A percentile compares a stretch with the other conserved stretches of the same genome.
phyloP scores from a whole-genome alignment of 768 basidiomycete genomes.

The Tubosaeta brunneosetosa region DNA sequence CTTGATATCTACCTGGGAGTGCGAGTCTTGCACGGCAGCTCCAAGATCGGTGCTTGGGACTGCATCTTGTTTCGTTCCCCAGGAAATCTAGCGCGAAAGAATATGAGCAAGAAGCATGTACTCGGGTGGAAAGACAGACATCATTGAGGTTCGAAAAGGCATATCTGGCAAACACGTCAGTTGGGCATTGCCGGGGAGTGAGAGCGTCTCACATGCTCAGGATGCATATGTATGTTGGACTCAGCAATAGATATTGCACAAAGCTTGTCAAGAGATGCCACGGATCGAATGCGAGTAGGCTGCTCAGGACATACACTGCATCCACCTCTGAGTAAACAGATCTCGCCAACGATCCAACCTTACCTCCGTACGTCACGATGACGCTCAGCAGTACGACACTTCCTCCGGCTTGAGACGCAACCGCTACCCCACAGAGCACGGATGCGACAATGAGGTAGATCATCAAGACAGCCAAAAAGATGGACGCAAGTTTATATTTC shows the following conservation, averaged over 20 bases:
- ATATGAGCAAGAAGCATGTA: slow-evolving; percentile 9
- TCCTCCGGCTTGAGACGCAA: slow-evolving; percentile 58
- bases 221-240: slow-evolving; percentile 75
- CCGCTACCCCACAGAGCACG: slow-evolving; percentile 72
- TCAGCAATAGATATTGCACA: slow-evolving; percentile 80
- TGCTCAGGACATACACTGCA: slow-evolving; percentile 71
- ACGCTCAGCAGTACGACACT: slow-evolving; percentile 82
- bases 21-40: slow-evolving; percentile 72
- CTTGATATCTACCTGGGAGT: slow-evolving; percentile 84
- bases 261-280: slow-evolving; percentile 96
- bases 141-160: slow-evolving; percentile 86
- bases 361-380: slow-evolving; percentile 78
- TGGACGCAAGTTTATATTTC: slow-evolving; percentile 80
- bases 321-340: not conserved
- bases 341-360: slow-evolving; percentile 15
- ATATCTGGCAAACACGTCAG: slow-evolving; percentile 49
- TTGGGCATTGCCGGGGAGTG: not conserved
- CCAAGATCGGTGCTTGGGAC: slow-evolving; percentile 74
- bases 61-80: slow-evolving; percentile 94
- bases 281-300: slow-evolving; percentile 85
- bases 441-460: slow-evolving; percentile 81
- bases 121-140: slow-evolving; percentile 33
- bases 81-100: slow-evolving; percentile 57
- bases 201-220: slow-evolving; percentile 49
- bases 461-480: slow-evolving; percentile 73